Evolutionary conservation across 169 alveolate genomes (phyloP).

Genomic region (Babesia gibsoni): DNA sequence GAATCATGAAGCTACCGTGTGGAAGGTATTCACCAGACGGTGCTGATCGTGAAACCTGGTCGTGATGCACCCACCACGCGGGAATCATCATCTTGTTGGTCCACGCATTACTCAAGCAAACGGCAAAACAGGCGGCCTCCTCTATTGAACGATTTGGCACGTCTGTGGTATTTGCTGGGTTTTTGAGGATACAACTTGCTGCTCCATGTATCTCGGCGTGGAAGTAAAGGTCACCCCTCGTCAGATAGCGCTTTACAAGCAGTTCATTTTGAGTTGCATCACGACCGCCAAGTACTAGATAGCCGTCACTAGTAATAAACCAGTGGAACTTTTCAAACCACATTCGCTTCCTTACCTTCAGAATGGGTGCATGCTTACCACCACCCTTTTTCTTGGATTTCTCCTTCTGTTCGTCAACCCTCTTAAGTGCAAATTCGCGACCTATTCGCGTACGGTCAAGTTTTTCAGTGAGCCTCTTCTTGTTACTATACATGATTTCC

Average conservation of each 20-base stretch:
- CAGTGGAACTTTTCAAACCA: slow-evolving; percentile 98
- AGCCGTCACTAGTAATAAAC: slow-evolving; percentile 91
- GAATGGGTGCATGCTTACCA: slow-evolving; percentile 39
- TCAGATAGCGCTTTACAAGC: slow-evolving; percentile 89
- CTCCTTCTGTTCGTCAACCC: slow-evolving; percentile 85
- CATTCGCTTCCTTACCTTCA: slow-evolving; percentile 82
- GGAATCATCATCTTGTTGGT: slow-evolving; percentile 85
- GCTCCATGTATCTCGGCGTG: slow-evolving; percentile 98
- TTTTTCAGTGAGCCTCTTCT: slow-evolving; percentile 83
- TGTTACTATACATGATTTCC: slow-evolving; percentile 79
- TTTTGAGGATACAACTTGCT: slow-evolving; percentile 92
- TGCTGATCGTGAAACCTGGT: slow-evolving; percentile 94
- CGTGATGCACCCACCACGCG: slow-evolving; percentile 96
- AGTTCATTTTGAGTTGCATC: slow-evolving; percentile 94
- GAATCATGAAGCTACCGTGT: slow-evolving; percentile 92
- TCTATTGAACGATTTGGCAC: slow-evolving; percentile 72
- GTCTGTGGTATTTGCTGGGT: slow-evolving; percentile 73
- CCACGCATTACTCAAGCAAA: slow-evolving; percentile 94
- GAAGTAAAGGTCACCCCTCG: slow-evolving; percentile 88
- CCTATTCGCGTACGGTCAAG: slow-evolving; percentile 85
- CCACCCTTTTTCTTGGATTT: slow-evolving; percentile 70
- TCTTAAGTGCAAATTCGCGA: slow-evolving; percentile 84
- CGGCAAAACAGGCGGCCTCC: slow-evolving; percentile 79
- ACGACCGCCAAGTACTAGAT: slow-evolving; percentile 77
- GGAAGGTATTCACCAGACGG: slow-evolving; percentile 92